These are phyloP conservation scores for Kwoniella botswanensis DNA, from an alignment of 768 basidiomycete genomes.

Conservation along the genomic window DNA sequence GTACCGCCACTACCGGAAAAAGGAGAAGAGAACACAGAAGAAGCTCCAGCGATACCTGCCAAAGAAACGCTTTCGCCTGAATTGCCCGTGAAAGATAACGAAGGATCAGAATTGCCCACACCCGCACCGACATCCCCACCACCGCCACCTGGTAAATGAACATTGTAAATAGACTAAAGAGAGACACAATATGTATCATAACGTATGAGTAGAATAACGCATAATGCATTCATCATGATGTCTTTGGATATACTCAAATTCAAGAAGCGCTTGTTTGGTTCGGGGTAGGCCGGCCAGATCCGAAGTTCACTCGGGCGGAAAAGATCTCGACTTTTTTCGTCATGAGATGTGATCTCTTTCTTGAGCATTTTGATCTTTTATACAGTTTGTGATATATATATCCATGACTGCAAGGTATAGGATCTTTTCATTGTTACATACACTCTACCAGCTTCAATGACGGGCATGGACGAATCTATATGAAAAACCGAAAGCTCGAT, in stretches of 20 bases:
- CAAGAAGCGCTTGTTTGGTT: background rate
- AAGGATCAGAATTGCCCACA: background rate
- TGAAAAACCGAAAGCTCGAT: no score
- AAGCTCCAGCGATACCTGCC: background rate
- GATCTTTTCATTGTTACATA: no score
- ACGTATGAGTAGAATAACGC: background rate
- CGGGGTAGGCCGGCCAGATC: background rate
- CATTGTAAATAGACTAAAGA: background rate
- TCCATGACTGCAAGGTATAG: no score
- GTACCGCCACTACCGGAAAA: background rate
- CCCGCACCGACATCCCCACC: background rate
- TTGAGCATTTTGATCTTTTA: no score
- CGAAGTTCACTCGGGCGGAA: background rate
- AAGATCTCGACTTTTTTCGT: background rate
- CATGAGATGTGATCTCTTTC: background rate
- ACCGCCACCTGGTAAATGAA: background rate
- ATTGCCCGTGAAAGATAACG: background rate
- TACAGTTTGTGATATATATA: no score
- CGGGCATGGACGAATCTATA: no score
- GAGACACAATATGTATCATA: background rate
- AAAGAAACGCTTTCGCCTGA: constrained; percentile 3
- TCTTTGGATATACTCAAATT: background rate
- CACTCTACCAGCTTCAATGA: no score
- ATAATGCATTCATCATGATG: constrained; percentile 2
- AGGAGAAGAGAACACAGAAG: background rate